Percentiles rank a stretch among this genome's conserved stretches.
These are phyloP conservation scores for Suillus subluteus DNA, from an alignment of 768 basidiomycete genomes.

Conservation along the genomic window DNA sequence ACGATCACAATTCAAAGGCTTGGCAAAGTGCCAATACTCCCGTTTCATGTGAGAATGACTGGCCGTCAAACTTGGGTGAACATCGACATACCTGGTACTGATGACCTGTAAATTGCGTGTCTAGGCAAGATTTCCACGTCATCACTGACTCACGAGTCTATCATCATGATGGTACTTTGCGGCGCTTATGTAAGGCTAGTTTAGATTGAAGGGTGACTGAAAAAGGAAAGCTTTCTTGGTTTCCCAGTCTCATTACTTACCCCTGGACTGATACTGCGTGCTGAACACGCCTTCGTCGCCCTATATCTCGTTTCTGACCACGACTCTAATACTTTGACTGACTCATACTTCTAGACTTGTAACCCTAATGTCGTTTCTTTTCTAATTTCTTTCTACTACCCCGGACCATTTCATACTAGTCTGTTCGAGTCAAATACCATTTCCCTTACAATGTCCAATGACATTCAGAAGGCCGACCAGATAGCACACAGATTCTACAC, in stretches of 20 bases:
- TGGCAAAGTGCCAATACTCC: not conserved
- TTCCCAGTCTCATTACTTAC: slow-evolving; percentile 12
- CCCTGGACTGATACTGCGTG: slow-evolving; percentile 11
- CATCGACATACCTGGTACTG: not conserved
- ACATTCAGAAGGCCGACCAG: slow-evolving; percentile 76
- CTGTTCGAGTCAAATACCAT: slow-evolving; percentile 19
- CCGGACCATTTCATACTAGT: slow-evolving; percentile 15
- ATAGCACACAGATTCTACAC: slow-evolving; percentile 84
- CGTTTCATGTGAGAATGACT: not conserved
- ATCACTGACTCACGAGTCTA: not conserved
- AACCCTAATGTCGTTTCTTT: slow-evolving; percentile 34
- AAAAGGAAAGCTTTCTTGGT: slow-evolving; percentile 8
- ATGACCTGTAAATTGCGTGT: not conserved
- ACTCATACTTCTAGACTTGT: slow-evolving; percentile 23
- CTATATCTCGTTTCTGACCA: slow-evolving; percentile 1
- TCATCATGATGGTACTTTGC: no score
- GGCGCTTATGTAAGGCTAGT: not conserved
- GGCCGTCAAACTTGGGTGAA: not conserved
- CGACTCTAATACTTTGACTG: not conserved
- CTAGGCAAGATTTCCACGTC: not conserved
- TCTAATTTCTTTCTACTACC: slow-evolving; percentile 32
- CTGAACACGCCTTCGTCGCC: slow-evolving; percentile 9
- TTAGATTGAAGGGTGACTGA: not conserved
- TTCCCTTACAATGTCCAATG: slow-evolving; percentile 51
- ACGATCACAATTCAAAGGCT: no score